These are phyloP conservation scores for Cenchrus fungigraminus DNA, from an alignment of 176 grass and related monocot genomes.

Conservation along the genomic window DNA sequence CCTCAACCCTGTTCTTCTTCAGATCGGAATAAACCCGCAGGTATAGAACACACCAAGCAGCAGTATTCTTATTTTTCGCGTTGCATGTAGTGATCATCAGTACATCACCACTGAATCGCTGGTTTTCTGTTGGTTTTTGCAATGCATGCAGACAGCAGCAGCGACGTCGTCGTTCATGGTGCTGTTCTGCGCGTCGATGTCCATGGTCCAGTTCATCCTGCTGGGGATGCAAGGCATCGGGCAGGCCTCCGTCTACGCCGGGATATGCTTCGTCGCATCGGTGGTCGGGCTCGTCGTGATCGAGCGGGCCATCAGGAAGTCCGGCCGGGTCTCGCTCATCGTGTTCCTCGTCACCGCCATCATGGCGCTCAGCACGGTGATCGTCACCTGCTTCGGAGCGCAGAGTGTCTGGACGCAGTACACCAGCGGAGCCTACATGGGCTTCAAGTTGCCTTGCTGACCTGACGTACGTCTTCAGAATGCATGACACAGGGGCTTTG, in stretches of 20 bases:
- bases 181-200: conserved; percentile 80
- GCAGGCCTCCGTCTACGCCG: conserved; percentile 53
- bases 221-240: conserved; percentile 64
- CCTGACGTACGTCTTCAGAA: not conserved
- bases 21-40: conserved; percentile 75
- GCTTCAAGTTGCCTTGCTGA: conserved; percentile 79
- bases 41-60: conserved; percentile 20
- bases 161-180: conserved; percentile 82
- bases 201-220: conserved; percentile 82
- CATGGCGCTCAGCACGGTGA: conserved; percentile 76
- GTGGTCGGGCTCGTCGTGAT: conserved; percentile 44
- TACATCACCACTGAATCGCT: no score
- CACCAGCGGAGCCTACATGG: conserved; percentile 65
- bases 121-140: not conserved
- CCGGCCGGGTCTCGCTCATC: conserved; percentile 67
- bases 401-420: conserved; percentile 69
- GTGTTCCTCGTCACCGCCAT: conserved; percentile 66
- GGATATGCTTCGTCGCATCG: conserved; percentile 62
- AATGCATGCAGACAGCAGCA: conserved; percentile 53
- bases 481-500: not conserved
- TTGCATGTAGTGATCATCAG: no score
- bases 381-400: conserved; percentile 57
- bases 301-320: conserved; percentile 48
- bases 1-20: conserved; percentile 80
- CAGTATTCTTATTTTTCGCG: no score